Conservation (phyloP, 805 yeast species). For the Candida piceae region DNA sequence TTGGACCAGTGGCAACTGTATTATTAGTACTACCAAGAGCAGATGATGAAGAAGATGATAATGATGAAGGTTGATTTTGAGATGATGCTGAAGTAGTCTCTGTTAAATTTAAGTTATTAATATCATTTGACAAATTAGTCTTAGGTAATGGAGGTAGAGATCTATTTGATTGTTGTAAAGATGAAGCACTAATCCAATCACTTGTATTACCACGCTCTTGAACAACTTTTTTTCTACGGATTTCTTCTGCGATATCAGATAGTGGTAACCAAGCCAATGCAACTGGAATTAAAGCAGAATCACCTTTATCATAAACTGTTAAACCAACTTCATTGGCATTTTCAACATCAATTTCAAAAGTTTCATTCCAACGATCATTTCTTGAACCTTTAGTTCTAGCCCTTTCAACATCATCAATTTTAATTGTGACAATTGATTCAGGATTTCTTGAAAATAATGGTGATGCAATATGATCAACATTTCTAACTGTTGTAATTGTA, state of each 20-base stretch:
- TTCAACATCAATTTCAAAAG: conserved; percentile 73
- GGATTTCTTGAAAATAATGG: conserved; percentile 75
- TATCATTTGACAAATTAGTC: conserved; percentile 6
- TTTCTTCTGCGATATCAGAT: conserved; percentile 90
- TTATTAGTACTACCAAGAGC: no score
- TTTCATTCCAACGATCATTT: conserved; percentile 79
- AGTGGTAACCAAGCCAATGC: conserved; percentile 89
- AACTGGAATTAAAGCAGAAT: conserved; percentile 70
- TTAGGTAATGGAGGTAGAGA: not conserved
- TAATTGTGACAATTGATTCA: conserved; percentile 71
- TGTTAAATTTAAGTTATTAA: no score
- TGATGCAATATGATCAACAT: conserved; percentile 88
- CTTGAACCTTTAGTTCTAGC: conserved; percentile 73
- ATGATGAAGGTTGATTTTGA: conserved; percentile 7
- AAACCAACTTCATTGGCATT: conserved; percentile 91
- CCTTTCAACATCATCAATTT: conserved; percentile 82
- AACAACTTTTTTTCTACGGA: conserved; percentile 83
- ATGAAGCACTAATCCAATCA: conserved; percentile 78
- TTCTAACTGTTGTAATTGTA: conserved; percentile 72
- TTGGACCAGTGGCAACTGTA: conserved; percentile 9
- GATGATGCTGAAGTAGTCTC: not conserved
- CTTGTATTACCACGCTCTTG: conserved; percentile 67
- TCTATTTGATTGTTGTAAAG: conserved; percentile 29
- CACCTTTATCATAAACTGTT: conserved; percentile 76
- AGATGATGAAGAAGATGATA: conserved; percentile 9